phyloP scores from a whole-genome alignment of 164 flowering plant genomes.

The Vitis amurensis region DNA sequence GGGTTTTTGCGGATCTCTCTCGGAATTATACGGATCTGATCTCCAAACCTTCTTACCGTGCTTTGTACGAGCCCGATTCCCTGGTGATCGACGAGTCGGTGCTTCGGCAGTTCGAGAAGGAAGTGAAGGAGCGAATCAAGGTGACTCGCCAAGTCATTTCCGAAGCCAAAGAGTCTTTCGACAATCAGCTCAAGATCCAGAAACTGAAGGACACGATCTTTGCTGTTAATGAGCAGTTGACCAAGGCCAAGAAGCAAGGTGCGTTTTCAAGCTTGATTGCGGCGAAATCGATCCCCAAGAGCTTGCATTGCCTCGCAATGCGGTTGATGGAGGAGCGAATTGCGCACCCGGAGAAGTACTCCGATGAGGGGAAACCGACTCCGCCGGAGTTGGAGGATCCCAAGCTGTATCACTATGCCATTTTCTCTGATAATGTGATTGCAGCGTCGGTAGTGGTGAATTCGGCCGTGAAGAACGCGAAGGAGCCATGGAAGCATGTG shows the following conservation, averaged over 20 bases:
- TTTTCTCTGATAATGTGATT: conserved; percentile 48
- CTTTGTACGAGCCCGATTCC: conserved; percentile 31
- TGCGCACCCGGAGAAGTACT: conserved; percentile 43
- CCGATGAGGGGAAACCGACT: conserved; percentile 29
- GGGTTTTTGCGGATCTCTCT: conserved; percentile 50
- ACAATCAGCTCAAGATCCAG: conserved; percentile 56
- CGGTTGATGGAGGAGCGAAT: conserved; percentile 54
- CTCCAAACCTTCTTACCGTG: conserved; percentile 32
- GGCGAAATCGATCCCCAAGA: conserved; percentile 47
- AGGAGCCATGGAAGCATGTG: conserved; percentile 51
- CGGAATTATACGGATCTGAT: conserved; percentile 49
- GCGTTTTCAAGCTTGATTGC: conserved; percentile 50
- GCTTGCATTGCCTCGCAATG: conserved; percentile 47
- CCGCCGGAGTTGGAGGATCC: conserved; percentile 46
- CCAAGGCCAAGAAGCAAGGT: conserved; percentile 53
- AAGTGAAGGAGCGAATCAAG: conserved; percentile 51
- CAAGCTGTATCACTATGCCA: conserved; percentile 45
- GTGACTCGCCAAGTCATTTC: conserved; percentile 39
- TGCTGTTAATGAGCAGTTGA: conserved; percentile 44
- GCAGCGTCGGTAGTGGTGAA: conserved; percentile 58
- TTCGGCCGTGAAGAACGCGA: conserved; percentile 46
- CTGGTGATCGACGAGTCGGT: conserved; percentile 33
- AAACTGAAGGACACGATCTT: conserved; percentile 51
- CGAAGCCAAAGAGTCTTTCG: conserved; percentile 50
- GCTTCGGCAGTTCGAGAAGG: conserved; percentile 47